Evolutionary conservation across 768 basidiomycete species (phyloP).

Genomic region (Kwoniella sp.): DNA sequence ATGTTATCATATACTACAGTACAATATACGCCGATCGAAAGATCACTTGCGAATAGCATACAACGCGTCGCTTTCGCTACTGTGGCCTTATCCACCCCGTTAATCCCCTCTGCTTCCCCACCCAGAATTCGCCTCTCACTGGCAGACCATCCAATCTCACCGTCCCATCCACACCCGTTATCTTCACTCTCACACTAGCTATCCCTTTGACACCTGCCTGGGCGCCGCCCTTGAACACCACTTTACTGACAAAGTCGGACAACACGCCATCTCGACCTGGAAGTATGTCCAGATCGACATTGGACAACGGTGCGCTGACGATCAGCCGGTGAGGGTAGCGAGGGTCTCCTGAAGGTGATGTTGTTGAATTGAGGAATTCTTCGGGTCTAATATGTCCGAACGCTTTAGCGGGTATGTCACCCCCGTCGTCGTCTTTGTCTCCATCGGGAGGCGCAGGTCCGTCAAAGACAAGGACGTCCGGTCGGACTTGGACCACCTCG

Average conservation of each 20-base stretch:
- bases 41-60: not conserved
- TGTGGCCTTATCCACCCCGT: not conserved
- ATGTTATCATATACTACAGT: not conserved
- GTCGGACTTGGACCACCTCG: slow-evolving; percentile 61
- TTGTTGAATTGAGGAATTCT: slow-evolving; percentile 61
- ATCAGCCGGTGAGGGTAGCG: slow-evolving; percentile 31
- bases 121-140: slow-evolving; percentile 43
- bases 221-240: slow-evolving; percentile 56
- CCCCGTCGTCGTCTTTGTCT: slow-evolving; percentile 37
- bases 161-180: slow-evolving; percentile 38
- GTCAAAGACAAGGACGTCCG: slow-evolving; percentile 53
- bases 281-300: slow-evolving; percentile 60
- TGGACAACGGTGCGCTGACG: slow-evolving; percentile 46
- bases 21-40: not conserved
- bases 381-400: slow-evolving; percentile 62
- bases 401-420: slow-evolving; percentile 48
- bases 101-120: slow-evolving; percentile 42
- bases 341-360: slow-evolving; percentile 25
- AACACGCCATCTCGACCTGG: slow-evolving; percentile 59
- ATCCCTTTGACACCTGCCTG: slow-evolving; percentile 53
- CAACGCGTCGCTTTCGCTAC: not conserved
- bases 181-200: slow-evolving; percentile 43
- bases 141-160: slow-evolving; percentile 45
- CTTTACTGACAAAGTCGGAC: slow-evolving; percentile 53
- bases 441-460: slow-evolving; percentile 61